Evolutionary conservation across 2,329 filamentous ascomycete genomes (phyloP).

Genomic region (Curvularia spicifera): DNA sequence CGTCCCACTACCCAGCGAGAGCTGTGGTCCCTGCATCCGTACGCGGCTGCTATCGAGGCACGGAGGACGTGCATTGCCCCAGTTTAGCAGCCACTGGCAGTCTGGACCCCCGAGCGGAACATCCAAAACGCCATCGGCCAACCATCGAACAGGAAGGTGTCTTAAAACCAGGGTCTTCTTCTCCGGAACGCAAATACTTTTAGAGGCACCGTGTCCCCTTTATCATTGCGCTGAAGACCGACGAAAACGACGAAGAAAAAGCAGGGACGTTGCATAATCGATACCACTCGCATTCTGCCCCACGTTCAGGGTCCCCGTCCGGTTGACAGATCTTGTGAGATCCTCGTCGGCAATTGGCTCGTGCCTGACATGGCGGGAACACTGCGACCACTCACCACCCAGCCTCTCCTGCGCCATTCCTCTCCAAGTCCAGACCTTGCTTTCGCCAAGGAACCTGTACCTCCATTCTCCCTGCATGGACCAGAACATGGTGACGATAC

Average conservation of each 20-base stretch:
- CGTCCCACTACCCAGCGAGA: background rate
- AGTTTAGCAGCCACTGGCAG: slow-evolving; percentile 14
- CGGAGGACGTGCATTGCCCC: slow-evolving; percentile 11
- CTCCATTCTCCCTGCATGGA: slow-evolving; percentile 26
- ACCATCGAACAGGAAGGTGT: slow-evolving; percentile 27
- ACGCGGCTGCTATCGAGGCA: background rate
- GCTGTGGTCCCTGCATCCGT: slow-evolving; percentile 5
- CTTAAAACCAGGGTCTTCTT: slow-evolving; percentile 1
- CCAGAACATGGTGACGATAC: slow-evolving; percentile 38
- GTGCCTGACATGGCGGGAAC: slow-evolving; percentile 35
- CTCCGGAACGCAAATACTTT: background rate
- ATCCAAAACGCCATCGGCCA: slow-evolving; percentile 15
- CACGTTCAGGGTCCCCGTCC: slow-evolving; percentile 11
- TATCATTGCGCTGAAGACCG: background rate
- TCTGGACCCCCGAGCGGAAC: slow-evolving; percentile 19
- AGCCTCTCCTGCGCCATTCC: slow-evolving; percentile 34
- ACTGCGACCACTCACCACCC: slow-evolving; percentile 22
- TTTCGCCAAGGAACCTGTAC: slow-evolving; percentile 16
- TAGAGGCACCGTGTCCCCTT: background rate
- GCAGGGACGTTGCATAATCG: slow-evolving; percentile 4
- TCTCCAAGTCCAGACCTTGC: slow-evolving; percentile 24
- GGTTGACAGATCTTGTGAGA: slow-evolving; percentile 7
- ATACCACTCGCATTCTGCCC: slow-evolving; percentile 9
- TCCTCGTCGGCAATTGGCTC: slow-evolving; percentile 26
- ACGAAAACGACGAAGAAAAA: background rate